Conservation (phyloP, 2,329 filamentous ascomycete species). For the Cytospora piceae region DNA sequence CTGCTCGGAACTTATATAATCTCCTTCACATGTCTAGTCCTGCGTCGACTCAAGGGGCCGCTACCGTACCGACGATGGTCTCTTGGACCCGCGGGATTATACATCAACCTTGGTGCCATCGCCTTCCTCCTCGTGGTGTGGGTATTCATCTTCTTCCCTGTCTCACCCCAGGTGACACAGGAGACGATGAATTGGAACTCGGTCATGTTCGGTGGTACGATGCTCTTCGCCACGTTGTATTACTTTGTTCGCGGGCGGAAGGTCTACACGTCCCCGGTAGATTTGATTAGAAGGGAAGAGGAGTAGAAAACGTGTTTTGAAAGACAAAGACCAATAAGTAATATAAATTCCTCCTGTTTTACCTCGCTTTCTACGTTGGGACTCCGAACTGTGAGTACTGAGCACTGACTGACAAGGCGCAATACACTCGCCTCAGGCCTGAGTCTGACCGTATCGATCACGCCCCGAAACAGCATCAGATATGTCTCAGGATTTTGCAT, state of each 20-base stretch:
- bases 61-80: conserved; percentile 46
- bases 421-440: not conserved
- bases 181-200: conserved; percentile 55
- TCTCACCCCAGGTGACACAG: conserved; percentile 40
- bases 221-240: conserved; percentile 45
- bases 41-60: conserved; percentile 44
- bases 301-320: not conserved
- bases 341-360: not conserved
- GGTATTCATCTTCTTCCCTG: conserved; percentile 55
- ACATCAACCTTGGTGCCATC: conserved; percentile 48
- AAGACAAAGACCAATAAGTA: not conserved
- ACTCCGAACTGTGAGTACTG: not conserved
- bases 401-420: not conserved
- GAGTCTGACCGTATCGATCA: not conserved
- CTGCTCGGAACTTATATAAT: conserved; percentile 57
- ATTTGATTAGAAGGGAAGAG: conserved; percentile 32
- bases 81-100: conserved; percentile 47
- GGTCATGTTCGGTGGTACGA: conserved; percentile 47
- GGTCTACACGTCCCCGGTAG: conserved; percentile 34
- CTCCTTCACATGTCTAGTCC: conserved; percentile 49
- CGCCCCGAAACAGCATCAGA: not conserved
- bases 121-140: conserved; percentile 50
- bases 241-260: conserved; percentile 40
- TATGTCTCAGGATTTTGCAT: not conserved
- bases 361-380: no score